These are phyloP conservation scores for Coprinopsis sp. DNA, from an alignment of 768 basidiomycete genomes.

Conservation along the genomic window DNA sequence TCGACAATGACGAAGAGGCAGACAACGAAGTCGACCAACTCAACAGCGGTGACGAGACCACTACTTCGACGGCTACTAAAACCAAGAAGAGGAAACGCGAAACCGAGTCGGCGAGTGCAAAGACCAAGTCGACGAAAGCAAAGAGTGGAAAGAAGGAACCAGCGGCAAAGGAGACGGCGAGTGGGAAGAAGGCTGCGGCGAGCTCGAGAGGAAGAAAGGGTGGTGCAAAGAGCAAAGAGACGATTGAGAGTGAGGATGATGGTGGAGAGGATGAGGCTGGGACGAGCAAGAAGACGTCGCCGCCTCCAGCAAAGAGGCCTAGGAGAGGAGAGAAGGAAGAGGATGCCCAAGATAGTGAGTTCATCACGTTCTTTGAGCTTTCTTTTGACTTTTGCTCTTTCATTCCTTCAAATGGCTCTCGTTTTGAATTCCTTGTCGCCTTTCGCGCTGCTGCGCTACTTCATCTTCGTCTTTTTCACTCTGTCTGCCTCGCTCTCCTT, in stretches of 20 bases:
- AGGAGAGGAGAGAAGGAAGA: conserved; percentile 59
- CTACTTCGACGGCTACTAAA: conserved; percentile 33
- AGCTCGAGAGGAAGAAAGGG: conserved; percentile 45
- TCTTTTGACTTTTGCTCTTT: too few species aligned
- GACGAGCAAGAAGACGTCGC: conserved; percentile 50
- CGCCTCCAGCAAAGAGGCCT: conserved; percentile 62
- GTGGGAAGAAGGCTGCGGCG: conserved; percentile 29
- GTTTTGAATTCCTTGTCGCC: not conserved
- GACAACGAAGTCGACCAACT: conserved; percentile 68
- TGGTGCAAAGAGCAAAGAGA: conserved; percentile 48
- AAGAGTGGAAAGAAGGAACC: conserved; percentile 33
- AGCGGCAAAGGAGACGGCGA: conserved; percentile 22
- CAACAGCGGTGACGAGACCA: conserved; percentile 10
- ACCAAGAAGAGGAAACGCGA: conserved; percentile 57
- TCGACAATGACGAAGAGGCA: conserved; percentile 38
- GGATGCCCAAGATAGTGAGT: conserved; percentile 59
- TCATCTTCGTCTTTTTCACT: conserved; percentile 5
- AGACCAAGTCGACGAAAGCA: conserved; percentile 41
- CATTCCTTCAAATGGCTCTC: too few species aligned
- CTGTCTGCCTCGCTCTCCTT: too few species aligned
- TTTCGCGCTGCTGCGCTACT: conserved; percentile 3
- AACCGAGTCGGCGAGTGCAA: conserved; percentile 32
- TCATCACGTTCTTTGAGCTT: conserved; percentile 5
- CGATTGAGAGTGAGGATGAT: conserved; percentile 66
- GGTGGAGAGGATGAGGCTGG: conserved; percentile 47